Percentiles rank a stretch among this genome's conserved stretches.
Evolutionary conservation across 768 basidiomycete genomes (phyloP).

Genomic region (Mycena venus): DNA sequence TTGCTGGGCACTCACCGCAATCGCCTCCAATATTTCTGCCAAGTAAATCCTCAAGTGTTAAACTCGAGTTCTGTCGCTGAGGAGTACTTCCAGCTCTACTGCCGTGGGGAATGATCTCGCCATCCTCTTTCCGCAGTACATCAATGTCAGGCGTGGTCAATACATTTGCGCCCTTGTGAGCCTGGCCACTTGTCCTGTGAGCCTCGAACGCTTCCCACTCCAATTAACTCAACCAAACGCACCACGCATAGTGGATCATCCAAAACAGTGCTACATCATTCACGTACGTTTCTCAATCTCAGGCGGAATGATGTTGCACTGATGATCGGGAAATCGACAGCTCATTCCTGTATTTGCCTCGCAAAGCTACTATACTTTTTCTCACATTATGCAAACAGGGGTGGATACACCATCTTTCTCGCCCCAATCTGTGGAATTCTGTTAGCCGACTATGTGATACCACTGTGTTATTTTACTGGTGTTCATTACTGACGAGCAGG

Average conservation of each 20-base stretch:
- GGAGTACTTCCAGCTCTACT: not conserved
- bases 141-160: conserved; percentile 57
- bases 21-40: conserved; percentile 33
- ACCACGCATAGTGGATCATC: conserved; percentile 64
- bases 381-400: too few relatives aligned
- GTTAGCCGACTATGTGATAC: conserved; percentile 37
- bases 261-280: conserved; percentile 63
- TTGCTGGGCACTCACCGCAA: too few relatives aligned
- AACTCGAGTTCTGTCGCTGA: not conserved
- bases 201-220: too few relatives aligned
- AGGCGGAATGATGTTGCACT: too few relatives aligned
- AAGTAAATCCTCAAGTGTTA: conserved; percentile 13
- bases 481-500: not conserved
- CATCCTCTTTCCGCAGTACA: conserved; percentile 60
- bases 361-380: too few relatives aligned
- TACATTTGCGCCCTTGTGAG: conserved; percentile 72
- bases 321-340: too few relatives aligned
- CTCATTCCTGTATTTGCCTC: too few relatives aligned
- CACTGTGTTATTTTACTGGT: not conserved
- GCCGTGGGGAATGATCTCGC: too few relatives aligned
- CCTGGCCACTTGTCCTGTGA: conserved; percentile 66
- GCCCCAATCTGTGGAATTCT: conserved; percentile 75
- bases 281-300: too few relatives aligned
- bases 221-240: not conserved
- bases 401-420: too few relatives aligned